Evolutionary conservation across 371 early-diverging fungal species (phyloP), one percentile per base, ranked within the genome.

Genomic region (Blastocladiella emersonii): DNA sequence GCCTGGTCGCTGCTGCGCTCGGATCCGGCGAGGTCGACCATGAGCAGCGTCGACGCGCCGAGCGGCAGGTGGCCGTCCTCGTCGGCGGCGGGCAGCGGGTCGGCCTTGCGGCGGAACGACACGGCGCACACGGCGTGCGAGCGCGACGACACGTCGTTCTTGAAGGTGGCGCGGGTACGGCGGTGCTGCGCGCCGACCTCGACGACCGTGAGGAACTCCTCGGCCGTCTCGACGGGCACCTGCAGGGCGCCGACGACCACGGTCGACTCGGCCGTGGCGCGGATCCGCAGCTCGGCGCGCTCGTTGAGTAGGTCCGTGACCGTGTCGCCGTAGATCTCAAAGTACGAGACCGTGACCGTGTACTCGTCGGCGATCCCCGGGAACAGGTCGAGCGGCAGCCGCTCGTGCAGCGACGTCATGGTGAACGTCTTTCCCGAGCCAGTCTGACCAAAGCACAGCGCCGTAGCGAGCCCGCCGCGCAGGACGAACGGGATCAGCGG

Each of bases 361-460:
- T 70, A 66, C 36, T 64, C 61, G 13, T 60, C 21, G 21, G 70
- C 67, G 23, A 64, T 35, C 17, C 64, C 44, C 32, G 53, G 53
- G 45, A 73, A 76, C 21, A 77, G 30, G 57, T 77, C 76, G 27
- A 57, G 30, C 7, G 72, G 72, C 48, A 59, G 19, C 1, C 32
- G 23, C 1, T 23, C 30, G 15, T 44, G 5, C 36, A 57, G 48
- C 21, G 76, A 79, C 27, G 71, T 73, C 78, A 84, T 78, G 32
- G 83, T 82, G 65, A 71, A 75, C 12, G 83, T 83, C 72, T 83
- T 85, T 25, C 85, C 83, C 56, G 41, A 34, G 17, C 59, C 41
- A 8, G 43, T 41, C 37, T 83, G 81, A 0, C 85, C 85, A 43
- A 78, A 81, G 34, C 79, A 80, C 64, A 85, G 72, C 13, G 81